These are phyloP conservation scores for Microthlaspi erraticum DNA, from an alignment of 345 rosid species.

Conservation along the genomic window DNA sequence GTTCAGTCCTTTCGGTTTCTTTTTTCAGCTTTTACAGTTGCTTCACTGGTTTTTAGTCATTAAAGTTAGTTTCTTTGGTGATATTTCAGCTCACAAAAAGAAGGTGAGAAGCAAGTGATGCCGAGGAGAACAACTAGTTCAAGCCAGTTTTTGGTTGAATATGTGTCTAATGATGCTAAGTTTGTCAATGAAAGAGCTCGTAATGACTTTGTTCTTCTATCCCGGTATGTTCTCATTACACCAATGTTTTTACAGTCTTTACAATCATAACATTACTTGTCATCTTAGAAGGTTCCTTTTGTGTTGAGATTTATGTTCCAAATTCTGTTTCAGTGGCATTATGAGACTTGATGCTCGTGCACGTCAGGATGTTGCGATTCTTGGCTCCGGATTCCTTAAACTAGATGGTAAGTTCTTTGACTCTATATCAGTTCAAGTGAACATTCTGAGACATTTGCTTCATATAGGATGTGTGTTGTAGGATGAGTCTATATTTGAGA, in stretches of 20 bases:
- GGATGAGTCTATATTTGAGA: not conserved
- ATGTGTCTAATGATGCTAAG: slow-evolving; percentile 82
- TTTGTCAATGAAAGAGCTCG: slow-evolving; percentile 97
- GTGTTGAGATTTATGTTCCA: not conserved
- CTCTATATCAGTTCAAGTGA: not conserved
- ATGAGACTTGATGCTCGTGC: slow-evolving; percentile 90
- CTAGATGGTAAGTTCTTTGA: slow-evolving; percentile 66
- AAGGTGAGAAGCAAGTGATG: slow-evolving; percentile 48
- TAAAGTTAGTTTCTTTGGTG: slow-evolving; percentile 33
- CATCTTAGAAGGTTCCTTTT: not conserved
- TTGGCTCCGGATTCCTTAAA: slow-evolving; percentile 84
- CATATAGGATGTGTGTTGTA: not conserved
- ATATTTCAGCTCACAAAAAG: slow-evolving; percentile 55
- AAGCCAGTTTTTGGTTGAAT: slow-evolving; percentile 71
- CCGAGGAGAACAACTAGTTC: slow-evolving; percentile 55
- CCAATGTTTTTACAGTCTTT: not conserved
- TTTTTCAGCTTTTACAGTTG: too few relatives aligned
- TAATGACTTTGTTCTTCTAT: slow-evolving; percentile 80
- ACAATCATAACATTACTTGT: not conserved
- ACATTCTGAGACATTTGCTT: slow-evolving; percentile 18
- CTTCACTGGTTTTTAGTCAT: too few relatives aligned
- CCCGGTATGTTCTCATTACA: slow-evolving; percentile 62
- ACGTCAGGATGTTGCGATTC: slow-evolving; percentile 86
- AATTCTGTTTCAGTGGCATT: slow-evolving; percentile 64
- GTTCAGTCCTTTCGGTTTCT: slow-evolving; percentile 2